These are phyloP conservation scores for Phialemonium atrogriseum DNA, from an alignment of 2,329 filamentous ascomycete genomes.

Conservation along the genomic window DNA sequence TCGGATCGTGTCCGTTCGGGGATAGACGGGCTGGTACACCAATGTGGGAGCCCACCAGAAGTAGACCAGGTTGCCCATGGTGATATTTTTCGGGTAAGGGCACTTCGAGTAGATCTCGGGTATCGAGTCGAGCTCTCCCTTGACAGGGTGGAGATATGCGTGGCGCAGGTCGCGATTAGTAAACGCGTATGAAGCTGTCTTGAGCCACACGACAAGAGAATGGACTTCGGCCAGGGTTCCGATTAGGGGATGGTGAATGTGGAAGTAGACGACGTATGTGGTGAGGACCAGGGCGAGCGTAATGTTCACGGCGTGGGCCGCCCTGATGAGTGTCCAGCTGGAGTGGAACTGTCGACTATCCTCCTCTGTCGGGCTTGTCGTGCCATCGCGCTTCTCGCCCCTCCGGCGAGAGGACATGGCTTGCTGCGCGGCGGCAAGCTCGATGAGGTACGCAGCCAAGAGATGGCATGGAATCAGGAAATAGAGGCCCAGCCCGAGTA, in stretches of 20 bases:
- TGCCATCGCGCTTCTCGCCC: slow-evolving; percentile 39
- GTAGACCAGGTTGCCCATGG: slow-evolving; percentile 77
- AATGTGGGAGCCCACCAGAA: slow-evolving; percentile 98
- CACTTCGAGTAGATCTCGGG: slow-evolving; percentile 76
- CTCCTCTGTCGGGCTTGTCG: slow-evolving; percentile 47
- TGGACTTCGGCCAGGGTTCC: slow-evolving; percentile 87
- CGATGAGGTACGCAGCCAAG: slow-evolving; percentile 83
- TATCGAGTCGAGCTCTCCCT: slow-evolving; percentile 57
- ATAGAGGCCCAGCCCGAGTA: slow-evolving; percentile 71
- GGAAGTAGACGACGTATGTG: slow-evolving; percentile 79
- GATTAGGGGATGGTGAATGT: slow-evolving; percentile 88
- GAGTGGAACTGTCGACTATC: slow-evolving; percentile 59
- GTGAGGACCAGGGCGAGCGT: slow-evolving; percentile 73
- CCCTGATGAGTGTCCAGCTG: slow-evolving; percentile 74
- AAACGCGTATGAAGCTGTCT: slow-evolving; percentile 90
- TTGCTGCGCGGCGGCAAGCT: slow-evolving; percentile 71
- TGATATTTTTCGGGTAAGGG: slow-evolving; percentile 88
- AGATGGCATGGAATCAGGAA: slow-evolving; percentile 85
- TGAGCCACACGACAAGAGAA: slow-evolving; percentile 91
- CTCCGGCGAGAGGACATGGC: slow-evolving; percentile 60
- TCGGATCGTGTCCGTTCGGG: slow-evolving; percentile 69
- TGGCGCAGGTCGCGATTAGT: slow-evolving; percentile 94
- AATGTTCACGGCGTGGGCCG: slow-evolving; percentile 76
- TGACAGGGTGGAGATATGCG: slow-evolving; percentile 71
- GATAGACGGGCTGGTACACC: slow-evolving; percentile 95